Conservation (phyloP, 169 alveolate species). For the Cyclospora cayetanensis region DNA sequence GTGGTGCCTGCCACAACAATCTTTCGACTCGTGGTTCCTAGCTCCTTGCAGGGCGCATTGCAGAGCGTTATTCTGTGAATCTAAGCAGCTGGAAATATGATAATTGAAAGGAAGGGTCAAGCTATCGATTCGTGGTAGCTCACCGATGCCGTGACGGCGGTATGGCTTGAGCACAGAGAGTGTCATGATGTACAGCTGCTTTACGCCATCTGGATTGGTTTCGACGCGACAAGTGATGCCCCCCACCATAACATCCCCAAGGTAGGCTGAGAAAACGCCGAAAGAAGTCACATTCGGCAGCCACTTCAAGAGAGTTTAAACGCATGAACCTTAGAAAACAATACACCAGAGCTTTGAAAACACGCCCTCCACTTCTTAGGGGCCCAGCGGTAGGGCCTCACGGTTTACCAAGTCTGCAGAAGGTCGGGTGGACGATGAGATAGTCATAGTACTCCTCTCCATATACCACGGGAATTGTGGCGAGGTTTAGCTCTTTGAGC, state of each 20-base stretch:
- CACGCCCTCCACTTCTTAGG: no score
- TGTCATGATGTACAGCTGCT: constrained; percentile 59
- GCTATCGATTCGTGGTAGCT: no score
- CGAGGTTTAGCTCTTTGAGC: constrained; percentile 11
- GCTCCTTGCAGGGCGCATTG: not conserved
- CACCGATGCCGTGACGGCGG: constrained; percentile 53
- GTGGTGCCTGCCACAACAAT: not conserved
- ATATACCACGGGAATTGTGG: constrained; percentile 54
- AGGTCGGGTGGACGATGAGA: constrained; percentile 5
- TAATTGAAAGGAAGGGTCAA: not conserved
- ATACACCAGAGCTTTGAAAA: no score
- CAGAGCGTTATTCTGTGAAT: not conserved
- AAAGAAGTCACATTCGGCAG: not conserved
- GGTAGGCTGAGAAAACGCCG: not conserved
- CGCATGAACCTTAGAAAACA: no score
- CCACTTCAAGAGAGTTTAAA: no score
- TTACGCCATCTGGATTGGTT: not conserved
- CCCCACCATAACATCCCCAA: constrained; percentile 62
- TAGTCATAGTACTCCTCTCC: not conserved
- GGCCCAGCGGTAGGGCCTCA: no score
- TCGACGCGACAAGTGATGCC: constrained; percentile 53
- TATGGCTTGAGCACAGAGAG: constrained; percentile 56
- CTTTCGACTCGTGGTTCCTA: not conserved
- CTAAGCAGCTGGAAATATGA: no score
- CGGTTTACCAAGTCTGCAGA: constrained; percentile 58